Percentiles rank a stretch among this genome's conserved stretches.
Conservation (phyloP, 2,329 filamentous ascomycete species). For the Exutisphaerella laricina region DNA sequence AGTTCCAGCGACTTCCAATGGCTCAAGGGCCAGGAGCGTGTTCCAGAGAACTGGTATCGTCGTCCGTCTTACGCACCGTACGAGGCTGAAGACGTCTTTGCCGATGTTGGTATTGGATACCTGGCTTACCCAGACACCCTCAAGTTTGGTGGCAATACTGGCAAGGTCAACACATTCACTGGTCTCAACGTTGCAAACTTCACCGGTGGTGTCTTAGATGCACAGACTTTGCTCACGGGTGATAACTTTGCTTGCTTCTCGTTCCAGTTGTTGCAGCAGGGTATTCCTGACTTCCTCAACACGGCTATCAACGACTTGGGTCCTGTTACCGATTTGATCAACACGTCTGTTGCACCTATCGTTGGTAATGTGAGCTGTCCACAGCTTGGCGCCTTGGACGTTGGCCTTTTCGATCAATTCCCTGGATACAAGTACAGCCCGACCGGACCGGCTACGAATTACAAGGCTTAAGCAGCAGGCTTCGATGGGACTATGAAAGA, state of each 20-base stretch:
- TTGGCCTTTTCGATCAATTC: conserved; percentile 22
- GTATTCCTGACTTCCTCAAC: conserved; percentile 25
- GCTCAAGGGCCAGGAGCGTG: conserved; percentile 25
- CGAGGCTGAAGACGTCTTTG: conserved; percentile 24
- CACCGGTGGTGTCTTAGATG: conserved; percentile 30
- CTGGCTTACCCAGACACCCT: conserved; percentile 26
- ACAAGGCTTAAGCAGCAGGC: conserved; percentile 3
- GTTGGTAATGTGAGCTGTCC: conserved; percentile 21
- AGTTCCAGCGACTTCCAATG: conserved; percentile 17
- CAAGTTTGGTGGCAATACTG: conserved; percentile 34
- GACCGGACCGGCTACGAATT: conserved; percentile 24
- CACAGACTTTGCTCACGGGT: conserved; percentile 21
- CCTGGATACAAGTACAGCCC: conserved; percentile 24
- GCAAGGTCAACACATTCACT: conserved; percentile 31
- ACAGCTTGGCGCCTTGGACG: conserved; percentile 16
- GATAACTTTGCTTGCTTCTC: conserved; percentile 36
- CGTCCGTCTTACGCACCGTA: conserved; percentile 24
- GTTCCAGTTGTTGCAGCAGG: conserved; percentile 32
- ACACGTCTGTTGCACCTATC: conserved; percentile 19
- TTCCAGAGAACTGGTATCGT: conserved; percentile 37
- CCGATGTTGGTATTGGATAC: conserved; percentile 13
- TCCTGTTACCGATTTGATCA: conserved; percentile 17
- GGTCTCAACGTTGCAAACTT: conserved; percentile 33
- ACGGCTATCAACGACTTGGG: conserved; percentile 12
- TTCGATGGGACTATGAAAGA: no score